Base-by-base conservation (phyloP, 1,139 yeast genomes). In the Suhomyces guaymorum region DNA sequence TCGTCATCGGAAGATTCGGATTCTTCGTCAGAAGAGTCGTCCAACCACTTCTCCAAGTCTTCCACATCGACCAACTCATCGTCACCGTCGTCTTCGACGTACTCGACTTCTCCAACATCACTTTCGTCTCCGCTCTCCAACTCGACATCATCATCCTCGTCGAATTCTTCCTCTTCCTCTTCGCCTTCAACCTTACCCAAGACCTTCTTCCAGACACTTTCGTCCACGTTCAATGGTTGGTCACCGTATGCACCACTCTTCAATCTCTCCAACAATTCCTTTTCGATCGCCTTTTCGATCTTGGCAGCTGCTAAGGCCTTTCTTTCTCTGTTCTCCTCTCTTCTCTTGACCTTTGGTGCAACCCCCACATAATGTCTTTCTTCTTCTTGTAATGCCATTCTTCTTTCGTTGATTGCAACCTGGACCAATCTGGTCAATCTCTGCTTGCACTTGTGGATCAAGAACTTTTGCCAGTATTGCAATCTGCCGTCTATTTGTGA, bases 231-330 rank as follows among this genome's bases (percentile, higher is more conserved):
- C 56, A 92, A 73, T 39, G 98, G 98, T 60, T 90, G 87, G 55
- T 92, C 97, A 44, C 98, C 98, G 55, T 92, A 92, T 5, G 97
- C 97, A 44, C 98, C 98, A 59, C 92, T 82, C 78, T 92, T 92
- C 53, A 92, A 77, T 65, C 98, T 80, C 37, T 90, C 96, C 53
- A 92, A 73, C 48, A 92, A 74, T 63, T 92, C 98, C 66, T 88
- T 88, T 63, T 92, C 98, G 49, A 92, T 92, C 9, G 96, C 88
- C 67, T 88, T 89, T 61, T 92, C 98, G 51, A 92, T 86, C 70
- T 86, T 86, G 21, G 98, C 98, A 14, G 98, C 97, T 10, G 89
- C 88, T 46, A 92, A 70, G 0, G 98, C 98, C 66, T 92, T 92
- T 59, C 98, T 77, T 64, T 92, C 98, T 61, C 98, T 75, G 44